Evolutionary conservation across 75 land plant genomes (phyloP), one percentile per base, ranked within the genome.

Genomic region (Picea glauca): DNA sequence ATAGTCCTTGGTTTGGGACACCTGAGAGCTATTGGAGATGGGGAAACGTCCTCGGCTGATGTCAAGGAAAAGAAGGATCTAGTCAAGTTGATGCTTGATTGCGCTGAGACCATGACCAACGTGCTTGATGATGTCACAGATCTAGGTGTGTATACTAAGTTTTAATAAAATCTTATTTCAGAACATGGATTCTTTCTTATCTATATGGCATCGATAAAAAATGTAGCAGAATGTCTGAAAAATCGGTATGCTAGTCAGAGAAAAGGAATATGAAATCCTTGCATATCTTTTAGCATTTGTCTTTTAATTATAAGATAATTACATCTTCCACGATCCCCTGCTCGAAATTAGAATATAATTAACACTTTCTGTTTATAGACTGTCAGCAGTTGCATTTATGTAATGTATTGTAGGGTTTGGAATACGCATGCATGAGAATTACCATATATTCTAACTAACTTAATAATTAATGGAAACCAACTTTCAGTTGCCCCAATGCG

Each of bases 41-140:
- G 68, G 30, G 82, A 70, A 13, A 57, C 64, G 13, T 50, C 77
- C 3, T 21, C 77, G 30, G 87, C 78, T 20, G 83, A 26, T 58
- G 62, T 64, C 18, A 59, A 58, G 46, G 88, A 84, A 13, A 79
- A 81, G 75, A 62, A 26, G 75, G 87, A 86, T 72, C 62, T 86
- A 4, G 80, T 86, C 18, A 82, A 86, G 75, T 66, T 86, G 80
- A 86, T 86, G 88, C 80, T 84, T 23, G 88, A 84, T 65, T 86
- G 86, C 58, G 86, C 88, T 3, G 86, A 84, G 78, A 84, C 88
- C 35, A 86, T 86, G 88, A 86, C 86, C 15, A 84, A 78, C 73
- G 83, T 86, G n/a, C 88, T 86, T 56, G 79, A 86, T 74, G 88
- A 85, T 81, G 88, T 86, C 38, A 80, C 86, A 13, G 88, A 86